Conservation (phyloP, 257 asterid species). For the Capsicum chinense region DNA sequence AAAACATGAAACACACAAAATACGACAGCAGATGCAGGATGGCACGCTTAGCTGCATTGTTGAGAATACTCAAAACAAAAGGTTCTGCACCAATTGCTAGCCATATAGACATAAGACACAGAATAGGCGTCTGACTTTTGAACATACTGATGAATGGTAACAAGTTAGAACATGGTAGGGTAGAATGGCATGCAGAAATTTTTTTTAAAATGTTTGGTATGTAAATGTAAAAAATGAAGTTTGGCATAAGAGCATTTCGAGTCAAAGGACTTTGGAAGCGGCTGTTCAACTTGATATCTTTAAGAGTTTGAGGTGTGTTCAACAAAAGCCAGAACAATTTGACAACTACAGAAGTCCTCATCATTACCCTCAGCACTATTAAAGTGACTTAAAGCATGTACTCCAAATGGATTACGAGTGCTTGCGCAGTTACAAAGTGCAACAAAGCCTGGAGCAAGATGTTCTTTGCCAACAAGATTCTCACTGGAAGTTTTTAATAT, state of each 20-base stretch:
- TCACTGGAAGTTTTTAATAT: neutral
- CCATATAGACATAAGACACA: neutral
- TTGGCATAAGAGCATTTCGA: neutral
- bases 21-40: neutral
- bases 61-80: neutral
- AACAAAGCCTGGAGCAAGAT: neutral
- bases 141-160: neutral
- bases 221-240: neutral
- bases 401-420: neutral
- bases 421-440: neutral
- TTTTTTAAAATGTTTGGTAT: neutral
- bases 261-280: neutral
- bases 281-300: slow-evolving; percentile 8
- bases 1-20: neutral
- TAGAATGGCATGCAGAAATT: neutral
- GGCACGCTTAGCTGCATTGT: slow-evolving; percentile 6
- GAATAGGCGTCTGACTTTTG: neutral
- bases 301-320: neutral
- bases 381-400: neutral
- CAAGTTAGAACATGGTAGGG: neutral
- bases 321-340: neutral
- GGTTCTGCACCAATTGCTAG: neutral
- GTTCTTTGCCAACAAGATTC: neutral
- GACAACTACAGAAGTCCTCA: neutral
- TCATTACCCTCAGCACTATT: neutral